phyloP scores from a whole-genome alignment of 2,329 filamentous ascomycete species.

The Capronia coronata region DNA sequence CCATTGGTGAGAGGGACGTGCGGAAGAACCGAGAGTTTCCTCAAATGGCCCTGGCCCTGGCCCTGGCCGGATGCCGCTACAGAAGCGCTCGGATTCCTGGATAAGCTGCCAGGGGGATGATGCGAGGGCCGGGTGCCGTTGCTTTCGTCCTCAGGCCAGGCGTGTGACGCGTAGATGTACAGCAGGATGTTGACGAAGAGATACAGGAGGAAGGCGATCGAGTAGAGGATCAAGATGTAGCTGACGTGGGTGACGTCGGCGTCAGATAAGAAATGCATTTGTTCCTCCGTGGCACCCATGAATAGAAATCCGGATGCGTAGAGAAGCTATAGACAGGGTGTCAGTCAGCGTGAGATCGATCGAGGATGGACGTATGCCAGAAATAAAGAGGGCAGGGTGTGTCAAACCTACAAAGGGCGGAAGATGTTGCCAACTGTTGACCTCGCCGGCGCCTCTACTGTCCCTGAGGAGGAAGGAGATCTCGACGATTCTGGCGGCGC shows the following conservation, averaged over 20 bases:
- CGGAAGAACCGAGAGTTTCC: constrained; percentile 11
- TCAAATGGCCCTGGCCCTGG: constrained; percentile 10
- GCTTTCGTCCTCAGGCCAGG: constrained; percentile 39
- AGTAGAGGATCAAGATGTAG: constrained; percentile 87
- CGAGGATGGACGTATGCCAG: not conserved
- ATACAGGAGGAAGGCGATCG: constrained; percentile 82
- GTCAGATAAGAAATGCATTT: constrained; percentile 70
- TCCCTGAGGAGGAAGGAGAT: constrained; percentile 82
- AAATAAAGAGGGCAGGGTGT: constrained; percentile 26
- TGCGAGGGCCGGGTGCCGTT: constrained; percentile 18
- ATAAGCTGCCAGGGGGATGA: not conserved
- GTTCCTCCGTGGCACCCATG: constrained; percentile 95
- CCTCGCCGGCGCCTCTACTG: constrained; percentile 58
- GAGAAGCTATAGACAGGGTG: constrained; percentile 58
- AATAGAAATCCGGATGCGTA: constrained; percentile 93
- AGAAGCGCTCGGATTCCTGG: constrained; percentile 14
- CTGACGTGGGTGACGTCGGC: constrained; percentile 80
- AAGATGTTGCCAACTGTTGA: constrained; percentile 66
- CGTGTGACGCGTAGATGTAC: constrained; percentile 67
- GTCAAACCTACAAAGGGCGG: constrained; percentile 58
- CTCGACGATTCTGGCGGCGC: constrained; percentile 77
- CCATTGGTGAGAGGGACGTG: constrained; percentile 1
- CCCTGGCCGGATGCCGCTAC: too few species aligned
- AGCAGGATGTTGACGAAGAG: constrained; percentile 85
- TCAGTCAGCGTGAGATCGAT: too few species aligned